Evolutionary conservation across 768 basidiomycete species (phyloP).

Genomic region (Hemileccinum rubropunctum): DNA sequence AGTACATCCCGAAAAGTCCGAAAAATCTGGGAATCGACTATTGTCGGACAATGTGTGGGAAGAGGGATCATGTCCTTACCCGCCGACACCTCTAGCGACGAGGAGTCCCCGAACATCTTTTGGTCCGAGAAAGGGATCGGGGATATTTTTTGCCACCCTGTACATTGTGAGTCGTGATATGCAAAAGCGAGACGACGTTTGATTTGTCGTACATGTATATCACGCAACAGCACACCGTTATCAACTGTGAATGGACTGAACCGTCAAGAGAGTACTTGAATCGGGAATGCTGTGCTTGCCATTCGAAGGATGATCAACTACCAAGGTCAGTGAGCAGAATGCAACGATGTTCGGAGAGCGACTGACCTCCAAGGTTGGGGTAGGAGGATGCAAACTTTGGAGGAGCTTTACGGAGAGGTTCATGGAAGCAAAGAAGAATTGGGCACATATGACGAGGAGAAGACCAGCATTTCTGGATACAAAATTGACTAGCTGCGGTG

Average conservation of each 20-base stretch:
- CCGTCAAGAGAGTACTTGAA: neutral
- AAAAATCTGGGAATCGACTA: conserved; percentile 53
- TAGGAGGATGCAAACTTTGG: conserved; percentile 53
- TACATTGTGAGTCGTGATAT: too few species aligned
- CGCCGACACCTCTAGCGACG: conserved; percentile 57
- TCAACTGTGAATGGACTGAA: conserved; percentile 33
- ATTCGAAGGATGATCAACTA: conserved; percentile 59
- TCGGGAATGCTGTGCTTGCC: conserved; percentile 34
- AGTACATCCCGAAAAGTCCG: conserved; percentile 67
- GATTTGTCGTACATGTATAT: conserved; percentile 41
- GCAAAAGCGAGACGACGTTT: too few species aligned
- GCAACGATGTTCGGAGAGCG: neutral
- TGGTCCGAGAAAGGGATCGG: conserved; percentile 66
- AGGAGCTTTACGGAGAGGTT: conserved; percentile 63
- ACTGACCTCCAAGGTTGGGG: conserved; percentile 55
- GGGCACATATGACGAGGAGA: conserved; percentile 52
- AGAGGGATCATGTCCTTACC: conserved; percentile 37
- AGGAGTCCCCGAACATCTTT: conserved; percentile 62
- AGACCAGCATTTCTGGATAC: conserved; percentile 51
- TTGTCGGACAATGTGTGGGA: neutral
- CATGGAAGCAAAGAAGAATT: conserved; percentile 61
- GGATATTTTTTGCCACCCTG: conserved; percentile 41
- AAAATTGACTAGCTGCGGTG: neutral
- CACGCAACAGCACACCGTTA: conserved; percentile 54
- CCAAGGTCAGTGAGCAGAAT: neutral